Evolutionary conservation across 371 early-diverging fungal species (phyloP).

Genomic region (Synchytrium microbalum): DNA sequence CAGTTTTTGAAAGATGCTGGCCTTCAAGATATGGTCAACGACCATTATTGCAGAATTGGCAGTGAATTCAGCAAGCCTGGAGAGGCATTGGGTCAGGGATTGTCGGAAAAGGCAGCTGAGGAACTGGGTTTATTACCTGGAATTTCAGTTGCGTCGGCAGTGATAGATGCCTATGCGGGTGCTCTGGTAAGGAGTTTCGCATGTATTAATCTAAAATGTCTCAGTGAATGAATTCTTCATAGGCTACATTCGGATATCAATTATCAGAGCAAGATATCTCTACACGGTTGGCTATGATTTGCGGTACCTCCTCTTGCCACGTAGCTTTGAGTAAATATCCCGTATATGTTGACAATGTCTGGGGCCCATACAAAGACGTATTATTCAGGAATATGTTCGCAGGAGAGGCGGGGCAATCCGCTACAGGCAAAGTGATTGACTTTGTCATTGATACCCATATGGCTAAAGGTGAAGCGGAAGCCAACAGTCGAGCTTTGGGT

Average conservation of each 20-base stretch:
- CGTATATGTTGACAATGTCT: slow-evolving; percentile 49
- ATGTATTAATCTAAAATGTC: too few relatives aligned
- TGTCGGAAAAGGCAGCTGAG: neutral
- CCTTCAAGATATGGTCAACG: slow-evolving; percentile 46
- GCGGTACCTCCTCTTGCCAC: slow-evolving; percentile 60
- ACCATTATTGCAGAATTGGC: too few relatives aligned
- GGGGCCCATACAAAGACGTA: slow-evolving; percentile 60
- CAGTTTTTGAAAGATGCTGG: slow-evolving; percentile 48
- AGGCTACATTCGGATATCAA: slow-evolving; percentile 1
- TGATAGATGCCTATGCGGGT: slow-evolving; percentile 70
- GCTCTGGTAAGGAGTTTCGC: too few relatives aligned
- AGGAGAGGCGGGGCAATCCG: slow-evolving; percentile 68
- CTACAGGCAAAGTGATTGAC: slow-evolving; percentile 62
- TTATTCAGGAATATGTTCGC: slow-evolving; percentile 53
- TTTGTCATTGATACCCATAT: too few relatives aligned
- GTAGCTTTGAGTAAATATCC: slow-evolving; percentile 50
- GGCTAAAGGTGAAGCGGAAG: too few relatives aligned
- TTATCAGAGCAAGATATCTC: slow-evolving; percentile 25
- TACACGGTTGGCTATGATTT: slow-evolving; percentile 58
- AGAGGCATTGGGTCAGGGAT: slow-evolving; percentile 42
- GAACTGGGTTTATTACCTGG: slow-evolving; percentile 18
- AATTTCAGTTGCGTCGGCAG: slow-evolving; percentile 55
- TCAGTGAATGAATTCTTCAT: too few relatives aligned
- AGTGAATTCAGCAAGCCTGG: slow-evolving; percentile 42
- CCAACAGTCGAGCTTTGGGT: slow-evolving; percentile 17